Percentiles rank a stretch among this genome's conserved stretches.
These are phyloP conservation scores for Penicillium simplicissimum DNA, from an alignment of 495 filamentous ascomycete species.

Conservation along the genomic window DNA sequence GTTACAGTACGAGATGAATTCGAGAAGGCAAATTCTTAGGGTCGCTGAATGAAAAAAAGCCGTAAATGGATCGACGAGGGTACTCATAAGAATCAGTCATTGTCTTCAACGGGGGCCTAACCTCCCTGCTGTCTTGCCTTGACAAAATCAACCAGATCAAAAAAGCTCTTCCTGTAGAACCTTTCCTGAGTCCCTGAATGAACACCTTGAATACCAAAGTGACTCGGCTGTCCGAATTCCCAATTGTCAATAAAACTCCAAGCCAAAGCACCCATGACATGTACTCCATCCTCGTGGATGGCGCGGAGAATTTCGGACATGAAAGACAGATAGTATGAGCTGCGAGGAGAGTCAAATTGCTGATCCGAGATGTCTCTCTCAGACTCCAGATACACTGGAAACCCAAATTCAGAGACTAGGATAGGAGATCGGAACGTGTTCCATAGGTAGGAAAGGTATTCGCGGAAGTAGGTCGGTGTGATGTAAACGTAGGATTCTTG, in stretches of 20 bases:
- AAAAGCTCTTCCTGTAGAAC: conserved; percentile 50
- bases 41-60: too few relatives aligned
- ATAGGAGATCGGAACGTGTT: conserved; percentile 43
- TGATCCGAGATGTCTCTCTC: conserved; percentile 35
- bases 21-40: too few relatives aligned
- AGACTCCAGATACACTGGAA: conserved; percentile 37
- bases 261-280: conserved; percentile 47
- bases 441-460: conserved; percentile 45
- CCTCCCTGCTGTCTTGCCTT: conserved; percentile 19
- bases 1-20: too few relatives aligned
- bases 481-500: conserved; percentile 39
- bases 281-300: conserved; percentile 46
- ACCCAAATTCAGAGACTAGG: conserved; percentile 44
- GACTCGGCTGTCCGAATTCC: conserved; percentile 44
- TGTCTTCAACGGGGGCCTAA: not conserved
- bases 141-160: conserved; percentile 50
- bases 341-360: conserved; percentile 41
- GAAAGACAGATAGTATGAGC: conserved; percentile 43
- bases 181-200: conserved; percentile 43
- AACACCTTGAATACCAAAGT: conserved; percentile 47
- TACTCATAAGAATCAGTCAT: too few relatives aligned
- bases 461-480: conserved; percentile 43
- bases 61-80: too few relatives aligned
- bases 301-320: conserved; percentile 46
- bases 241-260: conserved; percentile 50